Conservation (phyloP, 495 filamentous ascomycete genomes). For the Xylaria curta region DNA sequence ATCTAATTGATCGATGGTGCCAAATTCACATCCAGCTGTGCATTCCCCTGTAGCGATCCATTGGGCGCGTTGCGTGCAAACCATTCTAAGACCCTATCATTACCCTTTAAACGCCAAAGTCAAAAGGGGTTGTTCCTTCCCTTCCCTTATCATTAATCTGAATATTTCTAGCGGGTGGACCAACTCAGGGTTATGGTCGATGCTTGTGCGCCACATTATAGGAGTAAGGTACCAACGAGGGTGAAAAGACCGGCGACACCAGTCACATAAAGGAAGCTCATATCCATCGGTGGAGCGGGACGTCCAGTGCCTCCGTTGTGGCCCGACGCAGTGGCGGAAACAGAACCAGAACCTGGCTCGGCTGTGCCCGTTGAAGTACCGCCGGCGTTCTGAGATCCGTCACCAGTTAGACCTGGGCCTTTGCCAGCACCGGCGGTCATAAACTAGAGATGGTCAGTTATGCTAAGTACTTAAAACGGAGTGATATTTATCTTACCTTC, state of each 20-base stretch:
- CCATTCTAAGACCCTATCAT: constrained; percentile 9
- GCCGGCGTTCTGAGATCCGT: constrained; percentile 74
- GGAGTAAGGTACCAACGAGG: constrained; percentile 67
- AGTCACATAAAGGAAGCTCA: constrained; percentile 61
- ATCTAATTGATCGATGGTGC: constrained; percentile 21
- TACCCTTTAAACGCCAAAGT: constrained; percentile 12
- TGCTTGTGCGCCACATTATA: constrained; percentile 46
- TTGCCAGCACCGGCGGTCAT: constrained; percentile 76
- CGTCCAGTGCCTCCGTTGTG: constrained; percentile 45
- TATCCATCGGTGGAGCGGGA: constrained; percentile 54
- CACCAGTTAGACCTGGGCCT: constrained; percentile 72
- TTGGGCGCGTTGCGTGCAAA: constrained; percentile 2
- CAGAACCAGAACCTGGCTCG: constrained; percentile 64
- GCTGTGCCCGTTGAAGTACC: constrained; percentile 65
- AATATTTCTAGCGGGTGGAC: constrained; percentile 5
- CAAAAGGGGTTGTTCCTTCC: neutral
- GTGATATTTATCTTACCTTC: constrained; percentile 35
- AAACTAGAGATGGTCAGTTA: constrained; percentile 54
- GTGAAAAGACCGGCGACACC: constrained; percentile 63
- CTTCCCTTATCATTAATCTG: constrained; percentile 13
- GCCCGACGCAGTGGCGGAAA: constrained; percentile 50
- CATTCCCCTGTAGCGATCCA: constrained; percentile 1
- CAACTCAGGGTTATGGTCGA: neutral
- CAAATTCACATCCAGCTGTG: constrained; percentile 26
- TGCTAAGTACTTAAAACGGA: neutral